phyloP scores from a whole-genome alignment of 495 filamentous ascomycete genomes.

The Trichocladium uniseriatum region DNA sequence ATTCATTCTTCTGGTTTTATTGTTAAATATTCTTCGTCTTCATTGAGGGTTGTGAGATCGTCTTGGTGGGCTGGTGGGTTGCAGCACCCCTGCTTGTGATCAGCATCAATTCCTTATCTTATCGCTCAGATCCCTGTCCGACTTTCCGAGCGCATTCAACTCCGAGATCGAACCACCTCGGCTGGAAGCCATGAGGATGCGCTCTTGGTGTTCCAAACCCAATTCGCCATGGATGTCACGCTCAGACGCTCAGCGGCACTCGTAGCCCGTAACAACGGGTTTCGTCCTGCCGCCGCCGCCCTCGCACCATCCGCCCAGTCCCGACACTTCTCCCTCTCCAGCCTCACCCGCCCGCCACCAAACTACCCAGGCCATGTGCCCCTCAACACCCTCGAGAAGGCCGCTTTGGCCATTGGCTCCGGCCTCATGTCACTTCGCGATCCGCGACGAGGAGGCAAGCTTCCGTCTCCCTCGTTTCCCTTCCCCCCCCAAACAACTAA shows the following conservation, averaged over 20 bases:
- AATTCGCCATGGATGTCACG: conserved; percentile 23
- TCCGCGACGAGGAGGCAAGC: conserved; percentile 63
- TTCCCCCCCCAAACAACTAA: not conserved
- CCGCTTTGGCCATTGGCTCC: conserved; percentile 70
- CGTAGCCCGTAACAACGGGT: conserved; percentile 8
- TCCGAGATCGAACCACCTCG: conserved; percentile 11
- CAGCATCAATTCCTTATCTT: conserved; percentile 2
- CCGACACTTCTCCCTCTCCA: conserved; percentile 65
- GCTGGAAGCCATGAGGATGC: conserved; percentile 9
- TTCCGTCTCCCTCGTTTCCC: not conserved
- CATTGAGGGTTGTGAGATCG: no score
- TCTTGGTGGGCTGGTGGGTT: not conserved
- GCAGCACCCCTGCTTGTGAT: no score
- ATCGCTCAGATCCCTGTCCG: not conserved
- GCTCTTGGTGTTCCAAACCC: not conserved
- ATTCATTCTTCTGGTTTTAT: no score
- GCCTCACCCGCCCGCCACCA: conserved; percentile 69
- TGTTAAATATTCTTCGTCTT: no score
- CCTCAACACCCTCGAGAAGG: conserved; percentile 65
- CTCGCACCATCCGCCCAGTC: not conserved
- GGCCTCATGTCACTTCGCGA: conserved; percentile 71
- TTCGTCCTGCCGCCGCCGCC: not conserved
- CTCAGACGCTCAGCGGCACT: conserved; percentile 17
- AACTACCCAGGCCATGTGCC: conserved; percentile 91
- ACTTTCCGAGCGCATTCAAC: not conserved